Conservation (phyloP, 768 basidiomycete genomes). For the Exsudoporus frostii region DNA sequence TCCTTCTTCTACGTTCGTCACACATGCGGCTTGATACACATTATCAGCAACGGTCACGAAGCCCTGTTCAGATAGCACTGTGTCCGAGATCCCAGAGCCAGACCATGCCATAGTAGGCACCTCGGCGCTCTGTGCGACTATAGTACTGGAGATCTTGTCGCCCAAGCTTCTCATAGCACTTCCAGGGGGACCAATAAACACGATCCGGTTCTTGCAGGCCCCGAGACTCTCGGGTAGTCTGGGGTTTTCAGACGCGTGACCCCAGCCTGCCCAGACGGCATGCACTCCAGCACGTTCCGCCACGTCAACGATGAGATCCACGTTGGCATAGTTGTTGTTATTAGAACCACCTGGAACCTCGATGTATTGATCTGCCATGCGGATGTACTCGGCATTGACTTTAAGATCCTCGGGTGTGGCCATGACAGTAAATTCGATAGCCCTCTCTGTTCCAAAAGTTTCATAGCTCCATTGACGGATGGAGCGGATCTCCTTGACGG, state of each 20-base stretch:
- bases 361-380: constrained; percentile 99
- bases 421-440: constrained; percentile 99
- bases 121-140: constrained; percentile 93
- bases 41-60: constrained; percentile 94
- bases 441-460: constrained; percentile 94
- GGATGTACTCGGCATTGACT: constrained; percentile 99
- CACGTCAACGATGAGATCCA: constrained; percentile 97
- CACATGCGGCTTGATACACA: constrained; percentile 85
- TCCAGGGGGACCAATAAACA: constrained; percentile 98
- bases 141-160: constrained; percentile 99
- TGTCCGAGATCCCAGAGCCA: constrained; percentile 89
- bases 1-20: constrained; percentile 85
- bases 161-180: constrained; percentile 98
- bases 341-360: constrained; percentile 98
- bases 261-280: constrained; percentile 99
- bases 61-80: constrained; percentile 76
- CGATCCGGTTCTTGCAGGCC: constrained; percentile 91
- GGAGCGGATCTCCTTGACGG: constrained; percentile 98
- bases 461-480: constrained; percentile 99
- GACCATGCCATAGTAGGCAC: constrained; percentile 99
- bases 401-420: constrained; percentile 98
- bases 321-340: constrained; percentile 99
- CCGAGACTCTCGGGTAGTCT: constrained; percentile 91
- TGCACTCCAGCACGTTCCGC: constrained; percentile 97
- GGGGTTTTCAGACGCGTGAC: constrained; percentile 98